Base-by-base conservation (phyloP, 495 filamentous ascomycete genomes). In the Cudoniella acicularis region DNA sequence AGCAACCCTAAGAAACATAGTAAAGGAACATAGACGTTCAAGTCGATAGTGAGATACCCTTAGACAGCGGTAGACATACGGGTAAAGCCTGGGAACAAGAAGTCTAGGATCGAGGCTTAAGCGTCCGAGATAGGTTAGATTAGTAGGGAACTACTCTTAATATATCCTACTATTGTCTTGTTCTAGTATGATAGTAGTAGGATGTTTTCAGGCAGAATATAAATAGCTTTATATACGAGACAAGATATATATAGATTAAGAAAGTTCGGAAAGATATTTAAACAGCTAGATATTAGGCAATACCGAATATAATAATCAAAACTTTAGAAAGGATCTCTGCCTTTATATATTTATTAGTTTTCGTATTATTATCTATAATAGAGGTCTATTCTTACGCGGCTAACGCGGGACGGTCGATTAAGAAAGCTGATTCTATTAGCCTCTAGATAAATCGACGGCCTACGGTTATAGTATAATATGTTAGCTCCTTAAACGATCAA, bases 21-120 rank as follows among this genome's bases (percentile, higher is more conserved):
- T 42, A 60, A 23, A 23, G 87, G 85, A 45, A 91, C 78, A 69
- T 89, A 84, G 22, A 83, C 58, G 54, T 82, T 85, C 16, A 90
- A 75, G 65, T 93, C 88, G 67, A 93, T 77, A 43, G 84, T 78
- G 3, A 89, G 71, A 55, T 83, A 60, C 58, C 49, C 13, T 55
- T 60, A 23, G 52, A 60, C 30, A 60, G 43, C 43, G 26, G 58
- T 43, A 60, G 51, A 60, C 51, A 60, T 60, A 25, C 50, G 21
- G 27, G 50, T 49, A 16, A 60, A 57, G 41, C 42, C 58, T 60
- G 42, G 51, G 51, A 60, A 60, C 25, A 60, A 60, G 40, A 60
- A 60, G 42, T 54, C 41, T 23, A 60, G 23, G 21, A 60, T 55
- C 24, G 42, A 60, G 45, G 42, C 58, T 60, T 60, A 42, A 49